Conservation (phyloP, 768 basidiomycete genomes). For the Chalciporus chontae region DNA sequence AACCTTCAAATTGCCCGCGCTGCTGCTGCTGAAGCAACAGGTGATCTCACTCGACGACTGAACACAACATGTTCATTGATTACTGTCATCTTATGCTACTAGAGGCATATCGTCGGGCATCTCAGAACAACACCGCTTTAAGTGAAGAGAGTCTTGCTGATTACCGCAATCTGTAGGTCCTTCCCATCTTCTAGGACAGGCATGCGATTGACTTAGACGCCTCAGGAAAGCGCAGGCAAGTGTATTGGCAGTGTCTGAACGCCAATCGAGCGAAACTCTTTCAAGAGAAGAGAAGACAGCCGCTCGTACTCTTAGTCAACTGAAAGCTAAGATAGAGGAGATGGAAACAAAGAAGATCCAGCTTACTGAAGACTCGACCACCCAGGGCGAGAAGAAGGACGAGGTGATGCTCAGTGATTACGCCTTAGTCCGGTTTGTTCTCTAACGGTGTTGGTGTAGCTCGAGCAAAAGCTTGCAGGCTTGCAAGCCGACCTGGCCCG, state of each 20-base stretch:
- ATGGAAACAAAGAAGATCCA: constrained; percentile 55
- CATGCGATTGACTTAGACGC: constrained; percentile 3
- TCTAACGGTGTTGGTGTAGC: constrained; percentile 23
- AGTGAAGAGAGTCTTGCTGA: constrained; percentile 83
- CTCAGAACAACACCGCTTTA: constrained; percentile 72
- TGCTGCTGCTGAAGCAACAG: constrained; percentile 76
- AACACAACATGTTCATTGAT: neutral
- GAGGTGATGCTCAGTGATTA: constrained; percentile 41
- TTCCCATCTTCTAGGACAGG: neutral
- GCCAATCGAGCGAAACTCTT: constrained; percentile 79
- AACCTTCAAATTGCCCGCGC: constrained; percentile 66
- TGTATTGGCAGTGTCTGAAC: constrained; percentile 78
- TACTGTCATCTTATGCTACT: constrained; percentile 9
- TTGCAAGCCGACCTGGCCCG: constrained; percentile 60
- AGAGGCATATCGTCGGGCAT: constrained; percentile 75
- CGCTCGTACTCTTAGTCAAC: constrained; percentile 56
- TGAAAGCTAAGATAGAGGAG: constrained; percentile 67
- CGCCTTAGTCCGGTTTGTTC: neutral
- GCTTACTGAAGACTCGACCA: constrained; percentile 50
- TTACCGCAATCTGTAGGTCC: constrained; percentile 44
- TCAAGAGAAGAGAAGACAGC: constrained; percentile 79
- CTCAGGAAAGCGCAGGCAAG: constrained; percentile 76
- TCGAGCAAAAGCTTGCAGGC: constrained; percentile 56
- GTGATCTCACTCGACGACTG: constrained; percentile 36
- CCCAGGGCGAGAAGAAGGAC: constrained; percentile 47